These are phyloP conservation scores for Starmerella potacharoeniae DNA, from an alignment of 805 yeast genomes.

Conservation along the genomic window DNA sequence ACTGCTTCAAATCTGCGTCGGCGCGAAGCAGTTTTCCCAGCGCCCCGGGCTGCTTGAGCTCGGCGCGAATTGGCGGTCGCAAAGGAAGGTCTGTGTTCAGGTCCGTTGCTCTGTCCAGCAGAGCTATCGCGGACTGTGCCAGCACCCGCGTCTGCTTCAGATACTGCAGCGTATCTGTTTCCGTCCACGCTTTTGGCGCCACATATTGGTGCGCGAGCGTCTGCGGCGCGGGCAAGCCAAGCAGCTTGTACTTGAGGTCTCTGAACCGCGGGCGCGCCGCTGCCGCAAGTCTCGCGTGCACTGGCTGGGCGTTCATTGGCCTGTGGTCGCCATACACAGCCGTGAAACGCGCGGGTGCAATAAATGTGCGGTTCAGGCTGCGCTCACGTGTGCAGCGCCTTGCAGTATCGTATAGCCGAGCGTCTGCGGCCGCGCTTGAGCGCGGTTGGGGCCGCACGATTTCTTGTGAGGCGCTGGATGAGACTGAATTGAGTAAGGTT, in stretches of 20 bases:
- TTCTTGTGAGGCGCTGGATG: no score
- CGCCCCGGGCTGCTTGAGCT: neutral
- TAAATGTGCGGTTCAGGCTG: neutral
- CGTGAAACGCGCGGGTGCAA: neutral
- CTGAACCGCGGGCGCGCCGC: neutral
- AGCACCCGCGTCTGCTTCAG: conserved; percentile 13
- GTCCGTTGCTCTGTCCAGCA: conserved; percentile 10
- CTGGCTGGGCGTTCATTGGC: neutral
- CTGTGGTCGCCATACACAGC: neutral
- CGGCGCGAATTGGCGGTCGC: conserved; percentile 2
- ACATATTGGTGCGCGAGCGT: neutral
- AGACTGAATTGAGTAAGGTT: no score
- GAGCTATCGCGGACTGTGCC: conserved; percentile 5
- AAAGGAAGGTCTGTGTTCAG: neutral
- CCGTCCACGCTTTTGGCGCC: conserved; percentile 8
- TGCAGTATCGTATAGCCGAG: no score
- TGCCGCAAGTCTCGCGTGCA: neutral
- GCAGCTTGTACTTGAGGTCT: conserved; percentile 6
- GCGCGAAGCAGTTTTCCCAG: neutral
- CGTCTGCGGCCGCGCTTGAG: no score
- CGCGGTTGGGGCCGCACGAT: no score
- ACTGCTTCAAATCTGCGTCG: neutral
- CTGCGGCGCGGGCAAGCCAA: conserved; percentile 3
- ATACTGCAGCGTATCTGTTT: conserved; percentile 13
- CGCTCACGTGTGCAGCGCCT: neutral